Conservation (phyloP, 345 rosid genomes). For the Lepidium aucheri region DNA sequence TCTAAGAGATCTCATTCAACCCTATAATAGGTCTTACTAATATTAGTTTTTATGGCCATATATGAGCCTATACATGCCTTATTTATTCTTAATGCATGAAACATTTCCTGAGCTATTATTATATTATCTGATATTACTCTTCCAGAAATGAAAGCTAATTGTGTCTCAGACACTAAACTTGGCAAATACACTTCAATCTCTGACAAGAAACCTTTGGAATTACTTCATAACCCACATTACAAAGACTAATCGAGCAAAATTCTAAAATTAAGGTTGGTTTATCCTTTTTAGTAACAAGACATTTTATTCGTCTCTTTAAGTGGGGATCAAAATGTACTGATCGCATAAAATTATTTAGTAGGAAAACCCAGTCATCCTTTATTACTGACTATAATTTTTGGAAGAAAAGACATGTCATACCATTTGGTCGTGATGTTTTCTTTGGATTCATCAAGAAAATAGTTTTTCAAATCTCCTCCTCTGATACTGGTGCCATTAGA, state of each 20-base stretch:
- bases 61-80: not conserved
- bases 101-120: not conserved
- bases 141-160: not conserved
- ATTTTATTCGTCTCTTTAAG: not conserved
- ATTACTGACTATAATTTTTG: not conserved
- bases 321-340: not conserved
- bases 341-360: not conserved
- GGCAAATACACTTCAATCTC: not conserved
- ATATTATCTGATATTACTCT: not conserved
- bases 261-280: not conserved
- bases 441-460: not conserved
- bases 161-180: not conserved
- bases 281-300: not conserved
- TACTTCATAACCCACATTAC: not conserved
- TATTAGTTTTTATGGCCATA: not conserved
- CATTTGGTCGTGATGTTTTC: not conserved
- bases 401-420: not conserved
- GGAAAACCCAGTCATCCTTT: rapidly evolving
- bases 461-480: not conserved
- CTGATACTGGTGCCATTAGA: not conserved
- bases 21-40: not conserved
- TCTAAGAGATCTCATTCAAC: not conserved
- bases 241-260: not conserved
- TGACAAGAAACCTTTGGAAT: not conserved
- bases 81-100: not conserved